Base-by-base conservation (phyloP, 2,329 filamentous ascomycete species). In the Pestalotiopsis sp. region DNA sequence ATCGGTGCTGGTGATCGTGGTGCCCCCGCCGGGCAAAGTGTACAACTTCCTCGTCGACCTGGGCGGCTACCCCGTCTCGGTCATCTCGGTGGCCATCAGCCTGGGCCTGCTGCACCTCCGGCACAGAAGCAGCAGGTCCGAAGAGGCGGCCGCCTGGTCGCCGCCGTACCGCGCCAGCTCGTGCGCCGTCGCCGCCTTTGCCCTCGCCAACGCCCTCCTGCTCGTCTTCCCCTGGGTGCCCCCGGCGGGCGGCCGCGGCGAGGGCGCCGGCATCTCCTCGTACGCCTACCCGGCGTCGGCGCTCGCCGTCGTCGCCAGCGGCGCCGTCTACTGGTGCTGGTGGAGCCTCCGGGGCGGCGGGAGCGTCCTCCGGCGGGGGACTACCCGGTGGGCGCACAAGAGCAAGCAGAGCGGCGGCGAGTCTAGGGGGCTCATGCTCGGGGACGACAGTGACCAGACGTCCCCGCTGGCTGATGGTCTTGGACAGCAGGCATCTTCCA, bases 1-100 rank as follows among this genome's bases (percentile, higher is more conserved):
- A 39, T 90, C 88, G 1, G 84, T 85, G 14, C 77, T 91, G 36
- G 84, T 87, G 7, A 88, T 84, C 49, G 79, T 87, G 1, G 82
- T 86, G 2, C 84, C 82, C 2, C 85, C 85, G 5, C 84, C 85
- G 2, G 79, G 79, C 3, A 74, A 76, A 31, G 78, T 80, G 31
- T 81, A 80, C 73, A 78, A 79, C 71, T 80, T 81, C 73, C 74
- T 81, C 13, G 78, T 81, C 57, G 77, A 81, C 66, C 76, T 81
- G 7, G 79, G 78, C 56, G 77, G 78, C 6, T 81, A 81, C 64
- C 79, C 80, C 0, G 79, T 80, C n/a, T 79, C 77, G 1, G 71
- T 80, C 13, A 76, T 81, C 66, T 74, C 74, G 41, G 78, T 80
- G 17, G 73, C 78, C 63, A 75, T 81, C 52, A 77, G 77, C 5